These are phyloP conservation scores for Sclerotinia spermophila DNA, from an alignment of 2,329 filamentous ascomycete species.

Conservation along the genomic window DNA sequence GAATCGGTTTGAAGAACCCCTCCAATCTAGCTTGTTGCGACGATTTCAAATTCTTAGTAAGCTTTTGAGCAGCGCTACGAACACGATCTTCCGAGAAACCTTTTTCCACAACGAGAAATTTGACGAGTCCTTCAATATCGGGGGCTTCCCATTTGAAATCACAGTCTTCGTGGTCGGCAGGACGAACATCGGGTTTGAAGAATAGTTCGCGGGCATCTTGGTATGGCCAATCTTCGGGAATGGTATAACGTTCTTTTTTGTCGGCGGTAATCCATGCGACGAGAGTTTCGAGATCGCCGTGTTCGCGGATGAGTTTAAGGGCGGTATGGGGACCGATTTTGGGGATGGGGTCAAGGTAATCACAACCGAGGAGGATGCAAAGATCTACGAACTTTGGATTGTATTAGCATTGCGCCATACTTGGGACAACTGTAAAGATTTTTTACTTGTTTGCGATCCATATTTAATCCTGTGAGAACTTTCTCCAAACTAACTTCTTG, in stretches of 20 bases:
- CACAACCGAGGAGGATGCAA: constrained; percentile 94
- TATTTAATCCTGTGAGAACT: constrained; percentile 79
- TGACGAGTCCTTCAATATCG: constrained; percentile 82
- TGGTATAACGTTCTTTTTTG: constrained; percentile 71
- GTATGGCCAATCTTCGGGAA: constrained; percentile 97
- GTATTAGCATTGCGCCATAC: constrained; percentile 11
- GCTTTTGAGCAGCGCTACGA: constrained; percentile 67
- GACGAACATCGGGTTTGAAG: constrained; percentile 81
- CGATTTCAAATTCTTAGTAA: constrained; percentile 88
- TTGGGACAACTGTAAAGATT: neutral
- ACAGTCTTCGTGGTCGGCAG: constrained; percentile 79
- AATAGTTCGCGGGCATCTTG: constrained; percentile 89
- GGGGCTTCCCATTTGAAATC: constrained; percentile 98
- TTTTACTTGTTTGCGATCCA: constrained; percentile 78
- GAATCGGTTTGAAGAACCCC: constrained; percentile 93
- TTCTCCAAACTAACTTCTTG: constrained; percentile 89
- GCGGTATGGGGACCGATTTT: constrained; percentile 91
- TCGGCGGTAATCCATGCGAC: constrained; percentile 76
- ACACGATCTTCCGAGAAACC: constrained; percentile 96
- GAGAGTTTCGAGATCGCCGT: constrained; percentile 82
- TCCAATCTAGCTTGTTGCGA: constrained; percentile 88
- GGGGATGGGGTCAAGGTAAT: constrained; percentile 94
- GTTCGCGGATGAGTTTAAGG: constrained; percentile 88
- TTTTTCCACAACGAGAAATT: constrained; percentile 90
- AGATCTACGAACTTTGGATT: constrained; percentile 81